Base-by-base conservation (phyloP, 306 rosid species). In the Elaeagnus macrophylla region DNA sequence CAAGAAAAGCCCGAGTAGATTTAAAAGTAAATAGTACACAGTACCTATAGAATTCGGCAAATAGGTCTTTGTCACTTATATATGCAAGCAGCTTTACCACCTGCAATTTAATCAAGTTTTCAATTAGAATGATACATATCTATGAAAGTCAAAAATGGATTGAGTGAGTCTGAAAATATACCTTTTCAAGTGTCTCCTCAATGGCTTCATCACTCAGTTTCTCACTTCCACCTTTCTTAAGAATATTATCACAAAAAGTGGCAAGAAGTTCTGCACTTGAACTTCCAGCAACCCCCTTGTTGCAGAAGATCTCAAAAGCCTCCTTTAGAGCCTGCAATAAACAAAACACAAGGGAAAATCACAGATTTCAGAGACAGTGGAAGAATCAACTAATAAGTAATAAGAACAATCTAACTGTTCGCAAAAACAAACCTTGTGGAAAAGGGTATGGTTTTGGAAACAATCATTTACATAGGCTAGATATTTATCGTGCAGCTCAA, bases 101-200 rank as follows among this genome's bases (percentile, higher is more conserved):
- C 81, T 77, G 75, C 50, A 45, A 55, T 59, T 53, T 40, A 20
- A 63, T 19, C n/a, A 37, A 15, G 53, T 51, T 12, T n/a, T 11
- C 54, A 35, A 54, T 48, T 51, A 19, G 36, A 32, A 51, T 47
- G 7, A 19, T 12, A 14, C 32, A 55, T 17, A 63, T 11, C 11
- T 45, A 20, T 12, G 18, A 44, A 67, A 50, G 48, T 51, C 17
- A 56, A 67, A 51, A 37, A 13, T 44, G 9, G n/a, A 39, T 36
- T 51, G 6, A 50, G 36, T 46, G 71, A 57, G 63, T 44, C 56
- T 60, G 54, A 40, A 66, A 39, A 38, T 25, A 50, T 39, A 90
- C 97, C 94, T 90, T 86, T 71, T 86, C 97, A 51, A 86, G 93
- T 57, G 94, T 90, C 19, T 77, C 81, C 56, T 76, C 78, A 50